phyloP scores from a whole-genome alignment of 768 basidiomycete genomes.

The Xerocomus brunneocitrinus region DNA sequence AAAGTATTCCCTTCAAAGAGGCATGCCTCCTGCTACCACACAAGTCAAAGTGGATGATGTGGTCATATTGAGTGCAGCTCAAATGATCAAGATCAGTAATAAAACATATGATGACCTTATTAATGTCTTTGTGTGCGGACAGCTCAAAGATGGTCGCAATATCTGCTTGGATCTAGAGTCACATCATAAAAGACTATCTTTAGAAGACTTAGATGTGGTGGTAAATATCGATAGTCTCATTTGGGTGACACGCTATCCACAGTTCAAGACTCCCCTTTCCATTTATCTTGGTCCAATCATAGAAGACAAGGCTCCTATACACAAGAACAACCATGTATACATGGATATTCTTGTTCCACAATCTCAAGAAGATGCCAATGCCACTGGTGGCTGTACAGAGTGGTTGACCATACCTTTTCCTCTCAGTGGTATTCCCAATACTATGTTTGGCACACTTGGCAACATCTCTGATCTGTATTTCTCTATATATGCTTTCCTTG shows the following conservation, averaged over 20 bases:
- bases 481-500: too few relatives aligned
- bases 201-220: background rate
- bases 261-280: background rate
- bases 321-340: constrained; percentile 17
- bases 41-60: background rate
- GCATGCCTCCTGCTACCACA: too few relatives aligned
- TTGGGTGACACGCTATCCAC: constrained; percentile 6
- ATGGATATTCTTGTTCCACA: constrained; percentile 10
- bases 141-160: background rate
- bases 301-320: constrained; percentile 3
- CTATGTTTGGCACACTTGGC: too few relatives aligned
- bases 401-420: constrained; percentile 6
- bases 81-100: background rate
- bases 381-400: background rate
- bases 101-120: background rate
- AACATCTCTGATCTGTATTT: too few relatives aligned
- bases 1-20: background rate
- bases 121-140: constrained; percentile 5
- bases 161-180: constrained; percentile 8
- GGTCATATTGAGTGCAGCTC: background rate
- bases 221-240: constrained; percentile 18
- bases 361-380: constrained; percentile 3
- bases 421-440: too few relatives aligned
- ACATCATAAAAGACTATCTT: background rate
- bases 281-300: background rate